Conservation (phyloP, 2,329 filamentous ascomycete genomes). For the Xylaria sp. region DNA sequence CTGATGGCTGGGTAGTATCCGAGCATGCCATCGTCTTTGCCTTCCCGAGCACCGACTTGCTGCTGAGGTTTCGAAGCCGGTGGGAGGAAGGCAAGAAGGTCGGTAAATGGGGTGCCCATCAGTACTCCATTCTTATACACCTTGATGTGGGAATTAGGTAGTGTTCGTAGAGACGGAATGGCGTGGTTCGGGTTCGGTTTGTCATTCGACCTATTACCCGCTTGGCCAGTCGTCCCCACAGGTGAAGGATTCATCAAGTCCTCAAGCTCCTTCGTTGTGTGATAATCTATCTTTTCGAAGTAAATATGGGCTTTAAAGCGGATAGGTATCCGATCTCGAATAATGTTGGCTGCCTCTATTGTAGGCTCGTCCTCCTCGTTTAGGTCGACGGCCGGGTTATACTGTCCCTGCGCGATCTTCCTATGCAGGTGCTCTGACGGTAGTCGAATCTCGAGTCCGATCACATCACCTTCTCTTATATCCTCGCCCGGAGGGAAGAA, state of each 20-base stretch:
- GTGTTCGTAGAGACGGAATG: constrained; percentile 79
- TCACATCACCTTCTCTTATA: constrained; percentile 89
- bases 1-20: constrained; percentile 96
- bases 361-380: constrained; percentile 66
- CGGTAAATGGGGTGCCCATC: constrained; percentile 87
- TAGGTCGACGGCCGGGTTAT: constrained; percentile 84
- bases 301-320: constrained; percentile 93
- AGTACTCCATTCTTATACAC: constrained; percentile 92
- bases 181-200: constrained; percentile 78
- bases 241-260: constrained; percentile 80
- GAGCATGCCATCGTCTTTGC: constrained; percentile 92
- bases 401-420: constrained; percentile 87
- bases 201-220: constrained; percentile 56
- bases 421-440: constrained; percentile 87
- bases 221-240: constrained; percentile 54
- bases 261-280: constrained; percentile 87
- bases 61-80: constrained; percentile 81
- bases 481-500: constrained; percentile 84
- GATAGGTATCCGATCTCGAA: constrained; percentile 94
- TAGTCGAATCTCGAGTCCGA: constrained; percentile 88
- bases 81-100: constrained; percentile 89
- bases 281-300: constrained; percentile 93
- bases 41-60: constrained; percentile 81
- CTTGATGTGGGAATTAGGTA: constrained; percentile 86
- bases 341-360: constrained; percentile 78